Evolutionary conservation across 208 protist genomes (phyloP).

Genomic region (Spongospora subterranea): DNA sequence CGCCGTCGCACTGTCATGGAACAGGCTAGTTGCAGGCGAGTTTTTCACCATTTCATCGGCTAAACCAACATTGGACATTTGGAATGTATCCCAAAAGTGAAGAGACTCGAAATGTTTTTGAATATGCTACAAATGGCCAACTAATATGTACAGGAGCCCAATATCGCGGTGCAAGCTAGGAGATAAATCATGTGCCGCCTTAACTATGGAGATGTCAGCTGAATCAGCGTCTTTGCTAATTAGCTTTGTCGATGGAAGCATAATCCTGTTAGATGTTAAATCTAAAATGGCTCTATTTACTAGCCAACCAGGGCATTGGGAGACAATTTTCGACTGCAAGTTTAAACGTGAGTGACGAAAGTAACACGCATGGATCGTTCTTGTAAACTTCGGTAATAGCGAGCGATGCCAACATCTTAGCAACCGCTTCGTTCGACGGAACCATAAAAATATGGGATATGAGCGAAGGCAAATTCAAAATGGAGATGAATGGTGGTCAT

Average conservation of each 20-base stretch:
- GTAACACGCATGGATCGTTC: neutral
- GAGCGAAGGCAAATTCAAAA: slow-evolving; percentile 56
- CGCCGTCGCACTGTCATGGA: neutral
- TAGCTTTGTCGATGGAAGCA: neutral
- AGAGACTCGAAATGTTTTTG: too few relatives aligned
- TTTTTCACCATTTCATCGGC: neutral
- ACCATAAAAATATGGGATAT: slow-evolving; percentile 76
- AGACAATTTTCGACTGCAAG: slow-evolving; percentile 80
- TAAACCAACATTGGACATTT: slow-evolving; percentile 50
- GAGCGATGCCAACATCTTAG: slow-evolving; percentile 81
- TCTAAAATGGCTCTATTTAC: slow-evolving; percentile 65
- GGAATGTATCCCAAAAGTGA: slow-evolving; percentile 28
- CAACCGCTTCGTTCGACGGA: slow-evolving; percentile 82
- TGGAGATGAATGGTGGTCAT: slow-evolving; percentile 51
- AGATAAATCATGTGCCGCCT: slow-evolving; percentile 76
- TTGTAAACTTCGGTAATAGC: slow-evolving; percentile 40
- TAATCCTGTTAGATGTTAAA: slow-evolving; percentile 76
- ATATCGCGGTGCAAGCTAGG: slow-evolving; percentile 70
- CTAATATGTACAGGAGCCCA: too few relatives aligned
- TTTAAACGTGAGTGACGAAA: slow-evolving; percentile 69
- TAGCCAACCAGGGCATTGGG: slow-evolving; percentile 80
- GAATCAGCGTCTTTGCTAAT: slow-evolving; percentile 55
- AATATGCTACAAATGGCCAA: too few relatives aligned
- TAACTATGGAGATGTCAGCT: neutral
- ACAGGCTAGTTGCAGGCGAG: neutral